Evolutionary conservation across 805 yeast genomes (phyloP).

Genomic region (Zygotorulaspora danielsina): DNA sequence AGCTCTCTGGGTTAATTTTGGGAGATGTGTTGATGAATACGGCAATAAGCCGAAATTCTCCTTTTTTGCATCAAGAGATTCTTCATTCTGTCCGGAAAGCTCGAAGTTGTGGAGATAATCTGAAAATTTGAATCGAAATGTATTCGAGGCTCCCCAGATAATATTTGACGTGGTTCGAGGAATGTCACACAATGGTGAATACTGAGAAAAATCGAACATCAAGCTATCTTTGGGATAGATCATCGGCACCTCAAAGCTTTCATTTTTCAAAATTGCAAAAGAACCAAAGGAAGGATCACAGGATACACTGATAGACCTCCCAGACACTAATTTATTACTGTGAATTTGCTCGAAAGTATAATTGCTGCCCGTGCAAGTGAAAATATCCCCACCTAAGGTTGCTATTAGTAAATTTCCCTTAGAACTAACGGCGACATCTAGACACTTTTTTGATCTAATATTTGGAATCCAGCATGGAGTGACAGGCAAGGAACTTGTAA

Average conservation of each 20-base stretch:
- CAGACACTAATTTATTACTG: constrained; percentile 36
- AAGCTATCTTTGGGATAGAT: constrained; percentile 45
- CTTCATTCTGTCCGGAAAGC: constrained; percentile 12
- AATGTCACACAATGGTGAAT: constrained; percentile 45
- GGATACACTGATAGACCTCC: constrained; percentile 45
- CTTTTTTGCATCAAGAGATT: neutral
- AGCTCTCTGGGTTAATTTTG: neutral
- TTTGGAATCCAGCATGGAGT: constrained; percentile 56
- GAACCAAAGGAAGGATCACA: constrained; percentile 64
- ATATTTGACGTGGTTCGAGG: neutral
- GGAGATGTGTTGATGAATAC: constrained; percentile 2
- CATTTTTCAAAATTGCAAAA: constrained; percentile 64
- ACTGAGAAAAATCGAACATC: constrained; percentile 47
- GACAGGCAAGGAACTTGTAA: constrained; percentile 45
- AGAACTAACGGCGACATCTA: constrained; percentile 61
- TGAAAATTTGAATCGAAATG: constrained; percentile 2
- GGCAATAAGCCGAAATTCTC: constrained; percentile 3
- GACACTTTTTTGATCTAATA: constrained; percentile 43
- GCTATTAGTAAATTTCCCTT: constrained; percentile 69
- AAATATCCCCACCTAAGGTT: constrained; percentile 67
- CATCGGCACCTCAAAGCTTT: constrained; percentile 55
- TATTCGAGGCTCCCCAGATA: constrained; percentile 5
- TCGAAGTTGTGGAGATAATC: constrained; percentile 7
- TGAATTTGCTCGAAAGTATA: constrained; percentile 20
- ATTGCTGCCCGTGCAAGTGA: constrained; percentile 26